phyloP scores from a whole-genome alignment of 2,329 filamentous ascomycete genomes.

The Helicocarpus griseus region DNA sequence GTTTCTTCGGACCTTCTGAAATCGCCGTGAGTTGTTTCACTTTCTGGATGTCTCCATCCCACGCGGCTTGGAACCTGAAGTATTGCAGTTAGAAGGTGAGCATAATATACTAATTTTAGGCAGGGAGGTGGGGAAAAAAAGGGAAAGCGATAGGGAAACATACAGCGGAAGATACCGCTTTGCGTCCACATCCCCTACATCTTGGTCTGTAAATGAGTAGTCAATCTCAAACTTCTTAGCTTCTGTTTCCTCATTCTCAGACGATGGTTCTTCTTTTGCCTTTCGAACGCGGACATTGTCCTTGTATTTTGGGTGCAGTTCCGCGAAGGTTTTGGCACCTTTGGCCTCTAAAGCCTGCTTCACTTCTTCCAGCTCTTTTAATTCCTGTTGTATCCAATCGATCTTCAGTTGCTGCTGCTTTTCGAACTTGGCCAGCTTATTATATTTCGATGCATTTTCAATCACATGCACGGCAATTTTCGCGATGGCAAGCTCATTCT shows the following conservation, averaged over 20 bases:
- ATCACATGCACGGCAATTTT: conserved; percentile 15
- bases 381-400: not conserved
- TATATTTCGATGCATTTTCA: conserved; percentile 22
- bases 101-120: not conserved
- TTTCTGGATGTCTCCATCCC: conserved; percentile 52
- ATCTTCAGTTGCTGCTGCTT: not conserved
- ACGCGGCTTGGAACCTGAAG: conserved; percentile 49
- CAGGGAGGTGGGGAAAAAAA: not conserved
- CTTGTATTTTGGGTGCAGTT: conserved; percentile 43
- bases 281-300: conserved; percentile 29
- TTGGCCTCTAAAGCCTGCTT: conserved; percentile 46
- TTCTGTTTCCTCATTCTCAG: not conserved
- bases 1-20: conserved; percentile 35
- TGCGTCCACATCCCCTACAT: conserved; percentile 48
- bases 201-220: conserved; percentile 40
- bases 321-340: conserved; percentile 57
- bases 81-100: not conserved
- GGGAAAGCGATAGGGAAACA: not conserved
- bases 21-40: conserved; percentile 36
- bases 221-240: conserved; percentile 37
- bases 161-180: conserved; percentile 28
- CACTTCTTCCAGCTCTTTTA: conserved; percentile 43
- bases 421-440: not conserved
- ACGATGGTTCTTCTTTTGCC: not conserved
- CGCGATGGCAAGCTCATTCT: conserved; percentile 23